Conservation (phyloP, 176 grass and related monocot species). For the Eragrostis curvula region DNA sequence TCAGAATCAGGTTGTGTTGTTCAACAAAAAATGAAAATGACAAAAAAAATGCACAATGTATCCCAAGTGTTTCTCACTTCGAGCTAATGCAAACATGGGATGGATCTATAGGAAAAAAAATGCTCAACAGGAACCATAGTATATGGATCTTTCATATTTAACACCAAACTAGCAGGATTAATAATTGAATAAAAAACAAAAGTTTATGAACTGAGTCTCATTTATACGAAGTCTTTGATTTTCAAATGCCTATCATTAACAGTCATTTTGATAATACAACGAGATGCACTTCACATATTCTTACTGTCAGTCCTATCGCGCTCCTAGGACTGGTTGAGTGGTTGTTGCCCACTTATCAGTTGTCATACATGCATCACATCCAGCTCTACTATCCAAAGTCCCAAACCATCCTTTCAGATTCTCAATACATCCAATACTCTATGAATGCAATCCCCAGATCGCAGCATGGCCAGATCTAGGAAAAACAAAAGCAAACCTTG, state of each 20-base stretch:
- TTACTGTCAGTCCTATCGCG: conserved; percentile 61
- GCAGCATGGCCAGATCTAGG: conserved; percentile 59
- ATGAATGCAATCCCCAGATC: conserved; percentile 55
- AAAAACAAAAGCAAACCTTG: conserved; percentile 65
- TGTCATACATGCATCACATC: conserved; percentile 50
- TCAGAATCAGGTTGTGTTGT: not conserved
- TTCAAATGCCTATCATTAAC: conserved; percentile 8
- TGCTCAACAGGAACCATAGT: conserved; percentile 1
- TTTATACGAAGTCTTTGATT: not conserved
- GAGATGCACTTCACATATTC: conserved; percentile 47
- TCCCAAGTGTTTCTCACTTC: not conserved
- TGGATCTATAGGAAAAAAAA: not conserved
- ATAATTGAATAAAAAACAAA: not conserved
- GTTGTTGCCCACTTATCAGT: conserved; percentile 49
- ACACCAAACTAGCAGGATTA: conserved; percentile 16
- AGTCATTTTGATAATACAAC: conserved; percentile 33
- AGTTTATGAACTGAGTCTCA: not conserved
- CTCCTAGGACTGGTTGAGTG: conserved; percentile 47
- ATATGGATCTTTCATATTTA: not conserved
- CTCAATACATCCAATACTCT: conserved; percentile 55
- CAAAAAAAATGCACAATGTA: not conserved
- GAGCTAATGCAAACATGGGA: not conserved
- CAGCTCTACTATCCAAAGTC: conserved; percentile 61
- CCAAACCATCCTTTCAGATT: conserved; percentile 51
- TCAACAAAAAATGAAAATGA: conserved; percentile 30